These are phyloP conservation scores for Corylus avellana DNA, from an alignment of 306 rosid species.

Conservation along the genomic window DNA sequence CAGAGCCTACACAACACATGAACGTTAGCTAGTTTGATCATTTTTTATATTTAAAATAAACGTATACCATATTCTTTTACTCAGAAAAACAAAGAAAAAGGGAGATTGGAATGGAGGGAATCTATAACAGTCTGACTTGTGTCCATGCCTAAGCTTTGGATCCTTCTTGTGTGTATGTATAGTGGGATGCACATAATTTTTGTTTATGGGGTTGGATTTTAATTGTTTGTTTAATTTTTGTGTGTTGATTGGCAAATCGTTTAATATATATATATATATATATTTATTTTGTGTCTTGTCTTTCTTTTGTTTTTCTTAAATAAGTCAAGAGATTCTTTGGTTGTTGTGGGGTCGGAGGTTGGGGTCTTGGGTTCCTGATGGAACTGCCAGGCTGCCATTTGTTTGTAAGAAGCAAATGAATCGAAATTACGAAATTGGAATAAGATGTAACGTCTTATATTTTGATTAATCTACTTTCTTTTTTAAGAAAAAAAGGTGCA, in stretches of 20 bases:
- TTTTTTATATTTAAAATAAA: conserved; percentile 24
- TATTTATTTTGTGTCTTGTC: background rate
- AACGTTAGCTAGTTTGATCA: conserved; percentile 17
- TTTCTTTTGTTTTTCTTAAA: background rate
- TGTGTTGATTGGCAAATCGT: conserved; percentile 28
- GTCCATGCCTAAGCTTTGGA: conserved; percentile 29
- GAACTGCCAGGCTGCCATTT: conserved; percentile 20
- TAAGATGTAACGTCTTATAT: conserved; percentile 15
- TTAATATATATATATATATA: background rate
- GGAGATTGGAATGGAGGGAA: conserved; percentile 9
- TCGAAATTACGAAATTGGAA: background rate
- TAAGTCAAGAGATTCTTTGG: conserved; percentile 18
- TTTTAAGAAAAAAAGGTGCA: conserved; percentile 33
- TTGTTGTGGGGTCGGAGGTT: conserved; percentile 13
- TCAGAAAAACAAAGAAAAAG: conserved; percentile 13
- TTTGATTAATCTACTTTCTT: background rate
- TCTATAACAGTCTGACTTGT: conserved; percentile 17
- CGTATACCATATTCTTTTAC: conserved; percentile 40
- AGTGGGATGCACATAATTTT: conserved; percentile 29
- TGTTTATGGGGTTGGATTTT: conserved; percentile 33
- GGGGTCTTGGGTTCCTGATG: conserved; percentile 26
- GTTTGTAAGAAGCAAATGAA: background rate
- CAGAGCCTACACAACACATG: conserved; percentile 14
- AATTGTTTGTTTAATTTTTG: conserved; percentile 19
- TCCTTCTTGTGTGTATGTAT: conserved; percentile 21